Evolutionary conservation across 305 asterid species (phyloP), one percentile per base, ranked within the genome.

Genomic region (Euphrasia arctica): DNA sequence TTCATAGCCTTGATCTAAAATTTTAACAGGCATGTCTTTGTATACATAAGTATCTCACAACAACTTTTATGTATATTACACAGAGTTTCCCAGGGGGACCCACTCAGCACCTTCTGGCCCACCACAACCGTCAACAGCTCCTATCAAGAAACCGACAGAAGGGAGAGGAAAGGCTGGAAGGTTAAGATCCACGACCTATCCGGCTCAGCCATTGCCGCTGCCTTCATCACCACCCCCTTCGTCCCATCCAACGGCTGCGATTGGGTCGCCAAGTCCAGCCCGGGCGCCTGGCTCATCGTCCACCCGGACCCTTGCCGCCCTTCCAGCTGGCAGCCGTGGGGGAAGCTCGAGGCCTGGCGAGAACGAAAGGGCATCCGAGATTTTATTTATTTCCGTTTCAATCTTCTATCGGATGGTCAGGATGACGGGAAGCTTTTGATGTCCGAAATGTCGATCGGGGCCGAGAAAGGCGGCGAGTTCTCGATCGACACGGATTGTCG

Each of bases 341-440:
- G 93, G 65, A 88, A 85, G 69, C 93, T 88, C 5, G 95, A 87
- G 70, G 95, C 95, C 4, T 87, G 95, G 95, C 88, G 92, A 4
- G 90, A 87, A 67, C 86, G 88, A 15, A 45, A 15, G 55, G 65
- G 74, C 5, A n/a, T 78, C n/a, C 67, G 78, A 67, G 93, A 88
- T 45, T 80, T 74, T 50, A 52, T 88, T 12, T 80, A 77, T 78
- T 85, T 81, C 77, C 87, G 93, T 22, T 88, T 88, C 74, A 85
- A 73, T 71, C 85, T 88, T 43, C 60, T 81, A 55, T 76, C 89
- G 0, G 87, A 85, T 29, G 84, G 79, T 58, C 51, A 45, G 15
- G 51, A 45, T 10, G 14, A 45, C 13, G 81, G 82, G 3, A 84
- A 74, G 52, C 72, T 80, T 41, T 84, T 87, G 42, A 80, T 85